Percentiles rank a stretch among this genome's conserved stretches.
Evolutionary conservation across 169 alveolate species (phyloP).

Genomic region (Ichthyophthirius multifiliis): DNA sequence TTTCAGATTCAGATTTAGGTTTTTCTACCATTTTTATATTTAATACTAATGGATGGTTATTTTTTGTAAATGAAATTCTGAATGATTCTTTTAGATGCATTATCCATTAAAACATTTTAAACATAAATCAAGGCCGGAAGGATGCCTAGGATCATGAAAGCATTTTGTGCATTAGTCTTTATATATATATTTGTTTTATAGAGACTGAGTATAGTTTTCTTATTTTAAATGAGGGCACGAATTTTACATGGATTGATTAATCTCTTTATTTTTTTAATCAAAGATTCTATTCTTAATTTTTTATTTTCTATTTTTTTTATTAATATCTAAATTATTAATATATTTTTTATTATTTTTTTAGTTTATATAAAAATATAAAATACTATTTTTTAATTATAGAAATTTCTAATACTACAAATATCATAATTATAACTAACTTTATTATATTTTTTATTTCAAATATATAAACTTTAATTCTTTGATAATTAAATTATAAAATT

Average conservation of each 20-base stretch:
- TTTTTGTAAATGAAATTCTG: slow-evolving; percentile 51
- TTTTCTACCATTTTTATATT: slow-evolving; percentile 52
- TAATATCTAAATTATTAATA: too few relatives aligned
- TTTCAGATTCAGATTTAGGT: slow-evolving; percentile 39
- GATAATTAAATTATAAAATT: too few relatives aligned
- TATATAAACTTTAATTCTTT: too few relatives aligned
- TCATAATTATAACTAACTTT: too few relatives aligned
- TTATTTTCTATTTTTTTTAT: too few relatives aligned
- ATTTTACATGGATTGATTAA: neutral
- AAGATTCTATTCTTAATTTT: too few relatives aligned
- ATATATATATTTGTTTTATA: slow-evolving; percentile 52
- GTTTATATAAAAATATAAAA: too few relatives aligned
- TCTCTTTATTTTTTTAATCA: neutral
- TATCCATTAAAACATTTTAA: slow-evolving; percentile 78
- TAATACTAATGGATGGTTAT: slow-evolving; percentile 71
- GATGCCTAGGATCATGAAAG: slow-evolving; percentile 38
- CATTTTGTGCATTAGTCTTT: slow-evolving; percentile 78
- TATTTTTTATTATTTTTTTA: too few relatives aligned
- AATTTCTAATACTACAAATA: too few relatives aligned
- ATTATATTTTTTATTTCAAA: too few relatives aligned
- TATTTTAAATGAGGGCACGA: slow-evolving; percentile 39
- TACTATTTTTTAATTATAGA: too few relatives aligned
- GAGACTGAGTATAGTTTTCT: slow-evolving; percentile 20
- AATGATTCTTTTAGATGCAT: slow-evolving; percentile 62
- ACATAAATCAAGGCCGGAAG: slow-evolving; percentile 74